Conservation (phyloP, 1,139 yeast genomes). For the Suhomyces panamericanus region DNA sequence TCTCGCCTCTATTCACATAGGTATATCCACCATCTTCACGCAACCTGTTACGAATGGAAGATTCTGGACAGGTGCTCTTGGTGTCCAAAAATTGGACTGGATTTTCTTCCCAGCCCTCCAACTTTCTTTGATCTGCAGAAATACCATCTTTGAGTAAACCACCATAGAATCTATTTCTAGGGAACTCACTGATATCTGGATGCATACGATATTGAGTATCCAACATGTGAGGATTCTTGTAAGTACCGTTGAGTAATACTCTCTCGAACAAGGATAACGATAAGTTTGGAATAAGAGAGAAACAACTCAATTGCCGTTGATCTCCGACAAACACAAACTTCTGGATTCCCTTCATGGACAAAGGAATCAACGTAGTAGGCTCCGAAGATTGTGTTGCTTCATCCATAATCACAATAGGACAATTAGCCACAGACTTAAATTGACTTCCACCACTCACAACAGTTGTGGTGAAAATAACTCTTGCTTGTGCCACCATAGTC, state of each 20-base stretch:
- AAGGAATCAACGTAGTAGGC: conserved; percentile 66
- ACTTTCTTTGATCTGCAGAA: conserved; percentile 45
- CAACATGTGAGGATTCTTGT: conserved; percentile 62
- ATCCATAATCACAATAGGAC: conserved; percentile 68
- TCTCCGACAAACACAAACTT: conserved; percentile 75
- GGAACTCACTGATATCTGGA: conserved; percentile 60
- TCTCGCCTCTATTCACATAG: conserved; percentile 55
- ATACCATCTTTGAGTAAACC: conserved; percentile 62
- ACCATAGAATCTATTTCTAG: conserved; percentile 56
- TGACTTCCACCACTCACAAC: conserved; percentile 71
- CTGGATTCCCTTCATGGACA: conserved; percentile 66
- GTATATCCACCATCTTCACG: conserved; percentile 55
- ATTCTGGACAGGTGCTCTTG: conserved; percentile 41
- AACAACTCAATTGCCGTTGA: conserved; percentile 63
- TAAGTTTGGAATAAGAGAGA: conserved; percentile 62
- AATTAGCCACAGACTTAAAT: conserved; percentile 51
- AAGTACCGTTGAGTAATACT: conserved; percentile 55
- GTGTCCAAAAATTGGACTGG: conserved; percentile 61
- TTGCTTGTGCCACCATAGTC: conserved; percentile 59
- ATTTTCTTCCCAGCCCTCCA: conserved; percentile 39
- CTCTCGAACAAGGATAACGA: conserved; percentile 62
- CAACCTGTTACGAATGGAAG: conserved; percentile 44
- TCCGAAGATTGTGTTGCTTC: conserved; percentile 55
- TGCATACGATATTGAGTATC: conserved; percentile 77
- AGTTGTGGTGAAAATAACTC: conserved; percentile 69